These are phyloP conservation scores for Geotrichum siamense DNA, from an alignment of 1,139 yeast genomes.

Conservation along the genomic window DNA sequence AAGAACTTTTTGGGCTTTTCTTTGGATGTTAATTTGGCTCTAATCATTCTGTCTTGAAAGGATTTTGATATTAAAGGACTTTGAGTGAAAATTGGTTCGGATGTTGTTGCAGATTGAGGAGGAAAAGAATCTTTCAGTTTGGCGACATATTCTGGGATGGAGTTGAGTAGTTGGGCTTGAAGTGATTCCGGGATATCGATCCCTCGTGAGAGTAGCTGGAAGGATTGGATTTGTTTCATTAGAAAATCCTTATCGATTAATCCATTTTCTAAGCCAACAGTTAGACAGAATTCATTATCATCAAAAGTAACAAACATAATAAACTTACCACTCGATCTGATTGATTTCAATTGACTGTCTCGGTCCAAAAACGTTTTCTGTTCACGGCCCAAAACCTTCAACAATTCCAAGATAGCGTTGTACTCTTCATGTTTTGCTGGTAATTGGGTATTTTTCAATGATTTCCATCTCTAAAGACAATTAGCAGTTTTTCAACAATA, in stretches of 20 bases:
- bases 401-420: slow-evolving; percentile 31
- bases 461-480: slow-evolving; percentile 35
- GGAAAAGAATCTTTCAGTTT: slow-evolving; percentile 17
- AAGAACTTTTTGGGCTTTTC: slow-evolving; percentile 13
- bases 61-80: slow-evolving; percentile 22
- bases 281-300: too few relatives aligned
- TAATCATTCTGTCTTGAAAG: slow-evolving; percentile 32
- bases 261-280: too few relatives aligned
- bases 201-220: slow-evolving; percentile 70
- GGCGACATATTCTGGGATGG: neutral
- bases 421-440: slow-evolving; percentile 33
- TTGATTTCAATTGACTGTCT: slow-evolving; percentile 13
- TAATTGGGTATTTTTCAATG: slow-evolving; percentile 33
- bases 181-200: slow-evolving; percentile 55
- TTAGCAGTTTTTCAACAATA: neutral
- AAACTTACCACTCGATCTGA: neutral
- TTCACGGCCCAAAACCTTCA: slow-evolving; percentile 31
- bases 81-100: slow-evolving; percentile 5
- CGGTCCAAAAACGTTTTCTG: slow-evolving; percentile 10
- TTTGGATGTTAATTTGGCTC: slow-evolving; percentile 29
- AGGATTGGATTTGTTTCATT: slow-evolving; percentile 62
- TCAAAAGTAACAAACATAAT: too few relatives aligned
- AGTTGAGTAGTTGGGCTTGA: slow-evolving; percentile 36
- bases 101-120: neutral
- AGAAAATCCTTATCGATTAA: slow-evolving; percentile 31